phyloP scores from a whole-genome alignment of 352 stramenopile genomes.

The Phytophthora sp. region DNA sequence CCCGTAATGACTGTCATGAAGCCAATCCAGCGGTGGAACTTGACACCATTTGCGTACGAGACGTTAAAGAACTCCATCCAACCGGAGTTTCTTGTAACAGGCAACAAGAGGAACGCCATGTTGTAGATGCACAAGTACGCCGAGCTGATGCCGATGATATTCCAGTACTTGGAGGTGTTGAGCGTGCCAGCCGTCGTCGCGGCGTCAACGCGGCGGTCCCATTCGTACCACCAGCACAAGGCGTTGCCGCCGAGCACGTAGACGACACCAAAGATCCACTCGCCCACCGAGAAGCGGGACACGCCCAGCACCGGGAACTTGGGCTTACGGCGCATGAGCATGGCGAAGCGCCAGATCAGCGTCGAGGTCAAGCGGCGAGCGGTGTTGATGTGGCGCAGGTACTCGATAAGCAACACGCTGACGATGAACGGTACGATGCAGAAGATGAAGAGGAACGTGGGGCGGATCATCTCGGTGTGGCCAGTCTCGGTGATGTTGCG shows the following conservation, averaged over 20 bases:
- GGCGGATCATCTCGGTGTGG: conserved; percentile 71
- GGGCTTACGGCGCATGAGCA: conserved; percentile 59
- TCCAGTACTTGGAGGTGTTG: conserved; percentile 59
- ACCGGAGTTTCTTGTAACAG: conserved; percentile 58
- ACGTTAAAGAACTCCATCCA: conserved; percentile 80
- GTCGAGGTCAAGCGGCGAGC: conserved; percentile 42
- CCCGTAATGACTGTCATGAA: conserved; percentile 57
- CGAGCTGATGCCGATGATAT: conserved; percentile 55
- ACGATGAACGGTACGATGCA: conserved; percentile 66
- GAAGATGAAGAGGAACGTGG: conserved; percentile 74
- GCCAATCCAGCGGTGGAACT: conserved; percentile 70
- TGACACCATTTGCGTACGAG: conserved; percentile 62
- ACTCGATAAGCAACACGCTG: conserved; percentile 59
- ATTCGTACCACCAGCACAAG: conserved; percentile 67
- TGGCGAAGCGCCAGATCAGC: conserved; percentile 44
- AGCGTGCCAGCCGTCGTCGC: conserved; percentile 37
- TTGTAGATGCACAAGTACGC: conserved; percentile 74
- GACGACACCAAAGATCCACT: conserved; percentile 63
- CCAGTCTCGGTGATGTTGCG: conserved; percentile 61
- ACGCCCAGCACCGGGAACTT: conserved; percentile 45
- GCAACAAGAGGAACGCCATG: conserved; percentile 71
- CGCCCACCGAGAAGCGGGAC: conserved; percentile 53
- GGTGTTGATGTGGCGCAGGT: conserved; percentile 49
- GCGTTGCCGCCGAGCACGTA: conserved; percentile 66
- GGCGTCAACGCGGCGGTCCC: conserved; percentile 47